Evolutionary conservation across 768 basidiomycete species (phyloP).

Genomic region (Butyriboletus loyo): DNA sequence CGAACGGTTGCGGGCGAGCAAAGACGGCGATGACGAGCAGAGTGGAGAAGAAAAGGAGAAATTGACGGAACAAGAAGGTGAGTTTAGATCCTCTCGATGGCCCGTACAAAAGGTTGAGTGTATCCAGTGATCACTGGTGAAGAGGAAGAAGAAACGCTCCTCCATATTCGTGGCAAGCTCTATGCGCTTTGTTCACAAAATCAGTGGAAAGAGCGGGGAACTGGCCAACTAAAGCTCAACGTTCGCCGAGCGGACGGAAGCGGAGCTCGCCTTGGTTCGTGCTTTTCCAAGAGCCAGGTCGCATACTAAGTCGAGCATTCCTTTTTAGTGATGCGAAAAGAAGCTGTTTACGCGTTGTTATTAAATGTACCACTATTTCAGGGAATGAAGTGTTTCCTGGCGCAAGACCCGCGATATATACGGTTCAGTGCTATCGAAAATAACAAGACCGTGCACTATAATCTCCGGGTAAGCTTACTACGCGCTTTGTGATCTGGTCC

Average conservation of each 20-base stretch:
- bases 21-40: constrained; percentile 54
- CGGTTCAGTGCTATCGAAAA: constrained; percentile 71
- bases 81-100: constrained; percentile 16
- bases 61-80: constrained; percentile 69
- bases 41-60: constrained; percentile 41
- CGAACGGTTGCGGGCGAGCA: constrained; percentile 61
- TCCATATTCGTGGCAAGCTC: constrained; percentile 76
- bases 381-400: constrained; percentile 71
- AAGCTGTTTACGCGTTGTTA: constrained; percentile 72
- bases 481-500: not conserved
- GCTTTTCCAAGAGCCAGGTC: not conserved
- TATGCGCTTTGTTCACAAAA: constrained; percentile 55
- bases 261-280: constrained; percentile 64
- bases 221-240: constrained; percentile 68
- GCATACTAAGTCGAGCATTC: constrained; percentile 7
- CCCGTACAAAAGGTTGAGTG: not conserved
- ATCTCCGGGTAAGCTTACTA: constrained; percentile 57
- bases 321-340: constrained; percentile 75
- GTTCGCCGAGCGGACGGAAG: constrained; percentile 59
- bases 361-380: constrained; percentile 74
- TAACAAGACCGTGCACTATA: constrained; percentile 64
- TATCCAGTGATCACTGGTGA: constrained; percentile 68
- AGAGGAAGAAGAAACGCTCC: constrained; percentile 75
- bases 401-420: constrained; percentile 78
- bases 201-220: constrained; percentile 78